Conservation (phyloP, 2,329 filamentous ascomycete species). For the Colletotrichum nymphaeae region DNA sequence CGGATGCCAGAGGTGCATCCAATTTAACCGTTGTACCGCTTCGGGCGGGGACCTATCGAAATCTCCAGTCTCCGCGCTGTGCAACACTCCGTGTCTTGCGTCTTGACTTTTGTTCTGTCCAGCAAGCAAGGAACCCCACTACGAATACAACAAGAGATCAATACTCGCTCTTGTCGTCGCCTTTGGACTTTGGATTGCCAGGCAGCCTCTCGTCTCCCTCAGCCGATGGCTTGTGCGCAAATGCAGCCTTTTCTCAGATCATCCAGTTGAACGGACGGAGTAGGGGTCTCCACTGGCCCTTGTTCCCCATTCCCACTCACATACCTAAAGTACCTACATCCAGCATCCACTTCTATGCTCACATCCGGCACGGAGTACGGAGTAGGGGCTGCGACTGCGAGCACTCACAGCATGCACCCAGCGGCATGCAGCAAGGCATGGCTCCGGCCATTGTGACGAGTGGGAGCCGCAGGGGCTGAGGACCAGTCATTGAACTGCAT, state of each 20-base stretch:
- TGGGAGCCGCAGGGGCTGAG: conserved; percentile 17
- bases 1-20: not conserved
- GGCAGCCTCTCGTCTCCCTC: not conserved
- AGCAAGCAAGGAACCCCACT: not conserved
- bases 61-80: not conserved
- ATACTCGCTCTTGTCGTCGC: not conserved
- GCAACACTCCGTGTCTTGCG: not conserved
- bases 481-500: conserved; percentile 20
- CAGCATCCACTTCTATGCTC: conserved; percentile 29
- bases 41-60: not conserved
- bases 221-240: conserved; percentile 9
- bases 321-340: conserved; percentile 19
- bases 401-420: not conserved
- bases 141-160: not conserved
- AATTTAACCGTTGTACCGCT: not conserved
- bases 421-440: conserved; percentile 25
- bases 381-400: not conserved
- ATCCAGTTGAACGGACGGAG: not conserved
- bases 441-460: conserved; percentile 11
- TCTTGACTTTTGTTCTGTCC: not conserved
- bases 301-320: conserved; percentile 28
- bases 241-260: conserved; percentile 17
- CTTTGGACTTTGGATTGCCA: not conserved
- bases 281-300: conserved; percentile 24
- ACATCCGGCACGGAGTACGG: conserved; percentile 1